Evolutionary conservation across 768 basidiomycete genomes (phyloP), one percentile per base, ranked within the genome.

Genomic region (Russula griseocarnosa): DNA sequence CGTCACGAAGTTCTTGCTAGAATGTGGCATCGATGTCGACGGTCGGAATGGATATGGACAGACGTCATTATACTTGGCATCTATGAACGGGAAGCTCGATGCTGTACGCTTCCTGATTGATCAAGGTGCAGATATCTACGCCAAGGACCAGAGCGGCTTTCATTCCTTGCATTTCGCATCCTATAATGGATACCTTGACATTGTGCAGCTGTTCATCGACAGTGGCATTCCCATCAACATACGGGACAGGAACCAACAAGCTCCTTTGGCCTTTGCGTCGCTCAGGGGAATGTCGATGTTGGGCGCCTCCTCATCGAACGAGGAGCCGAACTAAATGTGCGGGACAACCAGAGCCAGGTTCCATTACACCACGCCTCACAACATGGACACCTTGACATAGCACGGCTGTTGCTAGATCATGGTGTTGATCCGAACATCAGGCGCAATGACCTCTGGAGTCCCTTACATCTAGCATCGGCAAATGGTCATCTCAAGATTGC

Each of bases 191-290:
- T 16, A 40, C 10, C 24, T 55, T 26, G n/a, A 55, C 18, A 9
- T 55, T 18, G 55, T 55, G 8, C 36, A 16, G 9, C 24, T 28
- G 9, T 2, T 55, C 11, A 9, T 55, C 38, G 13, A 38, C 18
- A 8, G 9, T 28, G 55, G 55, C 26, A 16, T 1, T 11, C 3
- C 22, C 10, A 10, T 42, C 5, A 40, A 55, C 11, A 13, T 28
- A 28, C 24, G 38, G 24, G 10, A 42, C 24, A 28, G 3, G 6
- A 10, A 8, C 22, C 24, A 44, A 28, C n/a, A 30, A 28, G 44
- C 55, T 2, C 28, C 40, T 7, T 92, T 94, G 81, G 94, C 94
- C 0, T 46, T 46, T 20, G 44, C 44, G 1, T 46, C 44, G 4
- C 10, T 20, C 10, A 8, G n/a, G 20, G 44, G 44, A n/a, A n/a